Percentiles rank a stretch among this genome's conserved stretches.
Conservation (phyloP, 371 early-diverging fungal species). For the Phascolomyces articulosus region DNA sequence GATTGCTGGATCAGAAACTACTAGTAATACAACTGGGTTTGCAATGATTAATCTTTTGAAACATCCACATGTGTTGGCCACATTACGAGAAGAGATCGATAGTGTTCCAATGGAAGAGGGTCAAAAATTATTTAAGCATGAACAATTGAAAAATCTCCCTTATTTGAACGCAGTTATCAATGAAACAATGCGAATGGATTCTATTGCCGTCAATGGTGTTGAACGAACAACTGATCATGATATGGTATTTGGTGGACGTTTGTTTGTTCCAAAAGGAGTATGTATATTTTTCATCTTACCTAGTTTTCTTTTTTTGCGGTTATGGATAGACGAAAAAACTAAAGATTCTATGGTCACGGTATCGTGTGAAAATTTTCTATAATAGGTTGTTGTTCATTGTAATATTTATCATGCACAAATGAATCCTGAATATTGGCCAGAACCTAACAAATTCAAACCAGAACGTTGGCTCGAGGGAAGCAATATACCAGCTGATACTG, state of each 20-base stretch:
- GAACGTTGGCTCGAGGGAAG: slow-evolving; percentile 36
- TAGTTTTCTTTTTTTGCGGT: too few species aligned
- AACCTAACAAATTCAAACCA: slow-evolving; percentile 27
- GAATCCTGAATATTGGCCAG: slow-evolving; percentile 28
- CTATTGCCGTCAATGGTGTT: slow-evolving; percentile 28
- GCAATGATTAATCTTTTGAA: slow-evolving; percentile 30
- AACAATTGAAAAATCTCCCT: slow-evolving; percentile 34
- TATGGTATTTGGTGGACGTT: slow-evolving; percentile 15
- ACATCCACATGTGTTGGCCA: slow-evolving; percentile 24
- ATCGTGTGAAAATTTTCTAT: too few species aligned
- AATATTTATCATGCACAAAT: slow-evolving; percentile 24
- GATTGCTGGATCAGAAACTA: slow-evolving; percentile 48
- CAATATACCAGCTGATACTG: slow-evolving; percentile 10
- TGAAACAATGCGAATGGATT: slow-evolving; percentile 38
- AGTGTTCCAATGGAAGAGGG: slow-evolving; percentile 4
- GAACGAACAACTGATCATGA: slow-evolving; percentile 22
- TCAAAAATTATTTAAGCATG: slow-evolving; percentile 23
- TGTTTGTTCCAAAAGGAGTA: slow-evolving; percentile 23
- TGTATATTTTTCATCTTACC: neutral
- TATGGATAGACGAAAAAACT: too few species aligned
- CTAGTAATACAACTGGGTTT: slow-evolving; percentile 40
- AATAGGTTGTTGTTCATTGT: neutral
- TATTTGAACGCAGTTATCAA: slow-evolving; percentile 44
- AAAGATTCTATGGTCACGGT: too few species aligned
- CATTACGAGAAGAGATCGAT: slow-evolving; percentile 37